Base-by-base conservation (phyloP, 768 basidiomycete genomes). In the Termitomyces sp. region DNA sequence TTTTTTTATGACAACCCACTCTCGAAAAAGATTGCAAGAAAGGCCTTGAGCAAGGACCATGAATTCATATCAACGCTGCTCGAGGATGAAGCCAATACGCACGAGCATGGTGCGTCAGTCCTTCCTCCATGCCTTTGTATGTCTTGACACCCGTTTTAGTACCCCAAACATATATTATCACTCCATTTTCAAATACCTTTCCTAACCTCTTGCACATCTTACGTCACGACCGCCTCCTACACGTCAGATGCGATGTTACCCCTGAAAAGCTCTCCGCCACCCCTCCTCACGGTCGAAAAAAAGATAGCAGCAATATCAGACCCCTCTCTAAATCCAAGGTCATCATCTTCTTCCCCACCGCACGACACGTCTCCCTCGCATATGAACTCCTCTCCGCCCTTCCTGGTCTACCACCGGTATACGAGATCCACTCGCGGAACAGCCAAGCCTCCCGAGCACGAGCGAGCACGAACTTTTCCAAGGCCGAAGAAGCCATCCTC, bases 271-370 rank as follows among this genome's bases (percentile, higher is more conserved):
- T 47, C 30, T 26, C 26, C 21, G 1, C 37, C 33, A 31, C 47
- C 43, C 41, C 40, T 42, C 19, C 43, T 26, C 8, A 42, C 44
- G 4, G 10, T 19, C 19, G 3, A 4, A n/a, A 31, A 6, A 12
- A 38, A 33, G 14, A 5, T 9, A 37, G 12, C 35, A 28, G 26
- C 11, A n/a, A 7, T 8, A 30, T 30, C 15, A n/a, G 26, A 10
- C 19, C 33, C 43, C 19, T 30, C n/a, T 43, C 52, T 31, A 33
- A 31, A 14, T 57, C 60, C 17, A 64, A 64, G 44, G 48, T 55
- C n/a, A 85, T 89, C 68, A 74, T 82, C 6, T 88, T 88, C 73
- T 78, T 83, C 44, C 82, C 85, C n/a, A 88, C 85, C 6, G 85
- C 86, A 6, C 76, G 82, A 53, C 81, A 80, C 9, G 80, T 82